Evolutionary conservation across 441 rosid genomes (phyloP).

Genomic region (Brassica hybrid): DNA sequence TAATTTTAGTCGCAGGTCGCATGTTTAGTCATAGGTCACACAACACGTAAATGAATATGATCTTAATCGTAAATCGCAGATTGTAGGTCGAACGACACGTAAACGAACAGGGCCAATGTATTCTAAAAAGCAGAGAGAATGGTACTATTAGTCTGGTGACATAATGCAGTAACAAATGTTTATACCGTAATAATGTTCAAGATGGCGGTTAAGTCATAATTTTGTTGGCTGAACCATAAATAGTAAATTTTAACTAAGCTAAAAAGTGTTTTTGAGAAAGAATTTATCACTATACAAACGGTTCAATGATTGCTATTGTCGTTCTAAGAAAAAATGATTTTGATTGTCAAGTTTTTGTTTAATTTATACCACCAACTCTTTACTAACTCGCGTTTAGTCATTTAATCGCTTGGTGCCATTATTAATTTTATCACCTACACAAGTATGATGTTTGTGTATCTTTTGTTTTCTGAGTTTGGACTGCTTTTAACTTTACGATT

Average conservation of each 20-base stretch:
- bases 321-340: neutral
- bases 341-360: neutral
- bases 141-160: neutral
- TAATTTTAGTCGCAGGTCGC: no score
- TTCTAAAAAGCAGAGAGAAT: neutral
- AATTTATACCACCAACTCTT: neutral
- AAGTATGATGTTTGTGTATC: neutral
- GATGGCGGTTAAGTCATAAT: neutral
- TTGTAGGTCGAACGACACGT: no score
- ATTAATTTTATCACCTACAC: neutral
- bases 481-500: neutral
- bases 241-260: neutral
- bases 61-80: no score
- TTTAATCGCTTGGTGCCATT: neutral
- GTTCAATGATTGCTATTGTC: neutral
- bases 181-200: neutral
- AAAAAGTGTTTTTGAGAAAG: neutral
- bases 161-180: neutral
- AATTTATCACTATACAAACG: neutral
- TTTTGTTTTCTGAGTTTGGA: neutral
- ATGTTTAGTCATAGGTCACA: no score
- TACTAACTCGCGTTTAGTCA: neutral
- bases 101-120: no score
- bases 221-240: neutral
- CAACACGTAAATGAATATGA: no score